phyloP scores from a whole-genome alignment of 2,329 filamentous ascomycete genomes.

The Aspergillus hortae region DNA sequence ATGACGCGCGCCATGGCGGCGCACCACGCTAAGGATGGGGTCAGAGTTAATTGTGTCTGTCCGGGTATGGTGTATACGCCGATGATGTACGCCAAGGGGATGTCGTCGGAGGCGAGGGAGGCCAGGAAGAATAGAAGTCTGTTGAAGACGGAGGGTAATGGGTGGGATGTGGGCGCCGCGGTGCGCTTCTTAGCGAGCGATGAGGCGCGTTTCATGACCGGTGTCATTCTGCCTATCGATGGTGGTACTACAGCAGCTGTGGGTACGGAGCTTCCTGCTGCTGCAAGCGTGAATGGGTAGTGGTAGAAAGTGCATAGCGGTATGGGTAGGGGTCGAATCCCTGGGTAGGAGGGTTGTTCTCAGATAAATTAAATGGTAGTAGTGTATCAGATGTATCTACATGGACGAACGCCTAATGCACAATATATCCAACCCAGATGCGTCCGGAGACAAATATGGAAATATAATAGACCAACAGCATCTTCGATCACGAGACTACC shows the following conservation, averaged over 20 bases:
- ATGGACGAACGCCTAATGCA: background rate
- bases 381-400: background rate
- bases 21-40: conserved; percentile 50
- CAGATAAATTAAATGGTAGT: background rate
- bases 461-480: background rate
- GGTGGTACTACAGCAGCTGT: conserved; percentile 44
- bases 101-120: conserved; percentile 49
- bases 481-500: conserved; percentile 13
- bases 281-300: conserved; percentile 32
- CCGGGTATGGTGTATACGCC: conserved; percentile 56
- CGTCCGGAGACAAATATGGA: background rate
- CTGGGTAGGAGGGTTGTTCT: background rate
- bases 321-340: background rate
- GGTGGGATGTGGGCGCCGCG: conserved; percentile 52
- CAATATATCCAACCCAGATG: background rate
- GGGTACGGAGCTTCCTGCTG: conserved; percentile 38
- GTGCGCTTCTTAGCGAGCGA: conserved; percentile 52
- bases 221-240: conserved; percentile 47
- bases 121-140: conserved; percentile 49
- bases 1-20: conserved; percentile 56
- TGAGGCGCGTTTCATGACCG: conserved; percentile 53
- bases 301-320: background rate
- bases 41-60: conserved; percentile 56
- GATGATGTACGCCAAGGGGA: conserved; percentile 52
- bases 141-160: conserved; percentile 53